A percentile compares a stretch with the other conserved stretches of the same genome.
Conservation (phyloP, 78 protist genomes). For the Dictyostelium purpureum region DNA sequence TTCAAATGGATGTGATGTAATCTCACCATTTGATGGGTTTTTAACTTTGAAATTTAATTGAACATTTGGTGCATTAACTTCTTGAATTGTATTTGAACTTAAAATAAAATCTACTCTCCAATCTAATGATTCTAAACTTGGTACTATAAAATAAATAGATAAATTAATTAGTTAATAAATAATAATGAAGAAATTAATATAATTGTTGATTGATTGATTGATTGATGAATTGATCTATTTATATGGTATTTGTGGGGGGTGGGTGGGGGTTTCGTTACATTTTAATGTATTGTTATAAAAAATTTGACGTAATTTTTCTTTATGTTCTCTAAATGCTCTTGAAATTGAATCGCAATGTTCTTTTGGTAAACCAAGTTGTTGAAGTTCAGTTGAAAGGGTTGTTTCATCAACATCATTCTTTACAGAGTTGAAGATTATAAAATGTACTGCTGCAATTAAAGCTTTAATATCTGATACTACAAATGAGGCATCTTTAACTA, state of each 20-base stretch:
- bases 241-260: too few relatives aligned
- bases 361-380: slow-evolving; percentile 91
- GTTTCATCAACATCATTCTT: slow-evolving; percentile 80
- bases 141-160: neutral
- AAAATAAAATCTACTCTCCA: slow-evolving; percentile 83
- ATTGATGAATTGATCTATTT: too few relatives aligned
- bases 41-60: slow-evolving; percentile 66
- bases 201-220: neutral
- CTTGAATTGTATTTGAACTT: slow-evolving; percentile 52
- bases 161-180: too few relatives aligned
- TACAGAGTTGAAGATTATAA: slow-evolving; percentile 83
- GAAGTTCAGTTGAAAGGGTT: slow-evolving; percentile 83
- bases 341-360: slow-evolving; percentile 80
- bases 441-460: slow-evolving; percentile 86
- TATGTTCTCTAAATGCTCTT: slow-evolving; percentile 59
- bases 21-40: slow-evolving; percentile 46
- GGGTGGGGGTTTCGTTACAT: too few relatives aligned
- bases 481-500: slow-evolving; percentile 68
- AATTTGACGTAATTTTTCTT: slow-evolving; percentile 27
- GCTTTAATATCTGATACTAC: slow-evolving; percentile 77
- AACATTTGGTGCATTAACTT: slow-evolving; percentile 60
- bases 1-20: slow-evolving; percentile 58
- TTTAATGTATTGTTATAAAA: slow-evolving; percentile 27
- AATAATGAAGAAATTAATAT: neutral
- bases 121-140: slow-evolving; percentile 21